Evolutionary conservation across 805 yeast genomes (phyloP).

Genomic region (Myxozyma lipomycoides): DNA sequence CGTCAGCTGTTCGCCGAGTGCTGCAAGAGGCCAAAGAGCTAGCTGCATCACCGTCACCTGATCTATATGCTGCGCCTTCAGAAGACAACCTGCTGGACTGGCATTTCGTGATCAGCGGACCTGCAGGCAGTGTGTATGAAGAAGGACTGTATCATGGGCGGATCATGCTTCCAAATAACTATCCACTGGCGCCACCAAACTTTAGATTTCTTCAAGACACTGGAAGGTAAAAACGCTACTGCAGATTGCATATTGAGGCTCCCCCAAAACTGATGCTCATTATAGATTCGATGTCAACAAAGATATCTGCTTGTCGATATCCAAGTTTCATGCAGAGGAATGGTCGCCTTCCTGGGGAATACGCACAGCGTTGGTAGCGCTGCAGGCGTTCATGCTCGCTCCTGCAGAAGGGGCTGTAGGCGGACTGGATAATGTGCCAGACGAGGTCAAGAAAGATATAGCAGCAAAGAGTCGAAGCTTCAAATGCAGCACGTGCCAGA

Average conservation of each 20-base stretch:
- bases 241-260: background rate
- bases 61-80: constrained; percentile 22
- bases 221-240: constrained; percentile 5
- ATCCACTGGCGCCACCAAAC: constrained; percentile 83
- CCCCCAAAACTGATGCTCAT: background rate
- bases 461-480: constrained; percentile 15
- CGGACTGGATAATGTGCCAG: constrained; percentile 23
- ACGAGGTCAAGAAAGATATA: constrained; percentile 15
- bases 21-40: constrained; percentile 24
- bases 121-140: constrained; percentile 81
- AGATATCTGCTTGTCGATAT: constrained; percentile 25
- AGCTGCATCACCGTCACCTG: constrained; percentile 9
- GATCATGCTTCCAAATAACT: constrained; percentile 75
- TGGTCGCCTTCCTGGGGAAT: constrained; percentile 29
- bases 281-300: constrained; percentile 21
- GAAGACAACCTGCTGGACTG: constrained; percentile 42
- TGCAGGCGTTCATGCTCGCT: constrained; percentile 24
- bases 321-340: constrained; percentile 27
- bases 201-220: constrained; percentile 30
- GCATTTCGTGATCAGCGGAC: constrained; percentile 91
- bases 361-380: constrained; percentile 23
- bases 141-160: constrained; percentile 89
- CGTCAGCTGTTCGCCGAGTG: constrained; percentile 20
- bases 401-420: constrained; percentile 26
- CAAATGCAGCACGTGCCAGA: constrained; percentile 4